Conservation (phyloP, 176 grass and related monocot genomes). For the Aegilops tauschii region DNA sequence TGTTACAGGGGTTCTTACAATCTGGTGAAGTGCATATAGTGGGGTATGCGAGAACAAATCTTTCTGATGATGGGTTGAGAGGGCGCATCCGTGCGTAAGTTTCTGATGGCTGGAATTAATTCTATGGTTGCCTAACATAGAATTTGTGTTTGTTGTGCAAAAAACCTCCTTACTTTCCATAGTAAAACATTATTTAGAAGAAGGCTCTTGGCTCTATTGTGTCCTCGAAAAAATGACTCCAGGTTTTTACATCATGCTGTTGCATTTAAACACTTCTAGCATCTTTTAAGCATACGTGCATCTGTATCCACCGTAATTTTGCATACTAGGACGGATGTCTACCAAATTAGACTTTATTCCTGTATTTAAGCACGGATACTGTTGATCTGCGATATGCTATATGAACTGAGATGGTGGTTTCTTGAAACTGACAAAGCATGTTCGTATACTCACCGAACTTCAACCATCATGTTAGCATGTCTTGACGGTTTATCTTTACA, state of each 20-base stretch:
- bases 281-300: conserved; percentile 1
- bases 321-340: neutral
- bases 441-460: neutral
- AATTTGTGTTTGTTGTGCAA: neutral
- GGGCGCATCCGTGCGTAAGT: conserved; percentile 74
- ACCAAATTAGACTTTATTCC: neutral
- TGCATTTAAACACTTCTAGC: conserved; percentile 2
- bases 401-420: conserved; percentile 3
- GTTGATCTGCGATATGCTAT: conserved; percentile 15
- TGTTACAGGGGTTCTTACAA: conserved; percentile 73
- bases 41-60: conserved; percentile 88
- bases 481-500: conserved; percentile 17
- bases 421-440: neutral
- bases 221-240: neutral
- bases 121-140: conserved; percentile 2
- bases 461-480: conserved; percentile 4
- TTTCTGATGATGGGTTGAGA: conserved; percentile 92
- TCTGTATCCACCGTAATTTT: conserved; percentile 6
- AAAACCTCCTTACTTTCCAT: neutral
- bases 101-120: conserved; percentile 23
- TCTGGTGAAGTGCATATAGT: conserved; percentile 84
- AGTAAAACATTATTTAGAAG: neutral
- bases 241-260: neutral
- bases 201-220: neutral
- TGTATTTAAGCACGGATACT: neutral